Conservation (phyloP, 306 rosid genomes). For the Sphenostylis stenocarpa region DNA sequence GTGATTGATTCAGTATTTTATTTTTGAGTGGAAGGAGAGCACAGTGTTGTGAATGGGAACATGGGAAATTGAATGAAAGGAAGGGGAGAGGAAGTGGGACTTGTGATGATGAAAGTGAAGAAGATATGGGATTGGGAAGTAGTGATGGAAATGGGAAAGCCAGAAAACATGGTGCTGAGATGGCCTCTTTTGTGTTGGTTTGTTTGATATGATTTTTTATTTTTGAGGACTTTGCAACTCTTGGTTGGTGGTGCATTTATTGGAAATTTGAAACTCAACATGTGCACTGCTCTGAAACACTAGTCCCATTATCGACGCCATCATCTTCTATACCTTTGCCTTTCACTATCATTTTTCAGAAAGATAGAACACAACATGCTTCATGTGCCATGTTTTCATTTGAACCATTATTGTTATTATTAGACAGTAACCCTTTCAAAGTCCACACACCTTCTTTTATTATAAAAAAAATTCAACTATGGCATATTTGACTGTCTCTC, state of each 20-base stretch:
- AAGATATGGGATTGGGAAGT: not conserved
- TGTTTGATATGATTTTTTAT: slow-evolving; percentile 24
- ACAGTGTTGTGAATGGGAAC: slow-evolving; percentile 45
- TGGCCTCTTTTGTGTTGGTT: slow-evolving; percentile 31
- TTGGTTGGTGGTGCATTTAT: slow-evolving; percentile 55
- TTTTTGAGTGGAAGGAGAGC: slow-evolving; percentile 56
- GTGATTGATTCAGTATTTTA: slow-evolving; percentile 38
- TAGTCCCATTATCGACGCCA: slow-evolving; percentile 29
- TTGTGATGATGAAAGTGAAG: slow-evolving; percentile 57
- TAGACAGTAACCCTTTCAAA: slow-evolving; percentile 12
- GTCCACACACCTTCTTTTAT: slow-evolving; percentile 5
- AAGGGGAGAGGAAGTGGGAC: slow-evolving; percentile 42
- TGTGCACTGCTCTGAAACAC: slow-evolving; percentile 37
- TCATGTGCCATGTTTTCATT: slow-evolving; percentile 29
- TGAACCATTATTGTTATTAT: not conserved
- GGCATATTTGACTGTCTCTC: slow-evolving; percentile 24
- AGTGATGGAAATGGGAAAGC: slow-evolving; percentile 40
- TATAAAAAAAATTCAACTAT: slow-evolving; percentile 8
- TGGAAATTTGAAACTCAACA: slow-evolving; percentile 49
- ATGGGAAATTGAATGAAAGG: slow-evolving; percentile 39
- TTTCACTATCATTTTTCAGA: slow-evolving; percentile 22
- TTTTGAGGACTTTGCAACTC: slow-evolving; percentile 37
- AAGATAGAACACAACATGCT: slow-evolving; percentile 9
- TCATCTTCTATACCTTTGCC: slow-evolving; percentile 27
- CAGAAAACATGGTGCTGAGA: slow-evolving; percentile 50